Conservation (phyloP, 495 filamentous ascomycete genomes). For the Xylaria scruposa region DNA sequence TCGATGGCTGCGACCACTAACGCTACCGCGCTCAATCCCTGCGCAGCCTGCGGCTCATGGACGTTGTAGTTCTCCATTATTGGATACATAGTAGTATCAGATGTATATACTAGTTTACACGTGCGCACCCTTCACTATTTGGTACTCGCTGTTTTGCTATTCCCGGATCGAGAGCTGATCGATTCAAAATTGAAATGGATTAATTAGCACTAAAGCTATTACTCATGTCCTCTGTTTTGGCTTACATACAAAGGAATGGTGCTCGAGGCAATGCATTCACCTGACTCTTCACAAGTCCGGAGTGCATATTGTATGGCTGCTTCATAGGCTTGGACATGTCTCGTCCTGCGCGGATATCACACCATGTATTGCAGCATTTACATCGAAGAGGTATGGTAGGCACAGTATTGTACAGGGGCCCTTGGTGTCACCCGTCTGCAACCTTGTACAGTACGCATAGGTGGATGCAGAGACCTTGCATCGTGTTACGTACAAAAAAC, state of each 20-base stretch:
- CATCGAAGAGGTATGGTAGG: not conserved
- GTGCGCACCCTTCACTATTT: not conserved
- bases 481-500: constrained; percentile 38
- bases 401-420: constrained; percentile 1
- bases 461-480: constrained; percentile 25
- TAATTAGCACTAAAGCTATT: too few species aligned
- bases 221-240: not conserved
- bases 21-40: constrained; percentile 16
- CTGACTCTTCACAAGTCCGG: not conserved
- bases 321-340: not conserved
- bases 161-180: not conserved
- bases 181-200: not conserved
- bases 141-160: not conserved
- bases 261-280: not conserved
- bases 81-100: not conserved
- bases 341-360: constrained; percentile 3
- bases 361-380: constrained; percentile 15
- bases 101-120: constrained; percentile 7
- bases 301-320: not conserved
- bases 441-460: not conserved
- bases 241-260: not conserved
- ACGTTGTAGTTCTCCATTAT: constrained; percentile 13
- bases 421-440: constrained; percentile 10
- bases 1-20: not conserved
- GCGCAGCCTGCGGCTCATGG: constrained; percentile 19